Evolutionary conservation across 2,329 filamentous ascomycete species (phyloP).

Genomic region (Fragosphaeria purpurea): DNA sequence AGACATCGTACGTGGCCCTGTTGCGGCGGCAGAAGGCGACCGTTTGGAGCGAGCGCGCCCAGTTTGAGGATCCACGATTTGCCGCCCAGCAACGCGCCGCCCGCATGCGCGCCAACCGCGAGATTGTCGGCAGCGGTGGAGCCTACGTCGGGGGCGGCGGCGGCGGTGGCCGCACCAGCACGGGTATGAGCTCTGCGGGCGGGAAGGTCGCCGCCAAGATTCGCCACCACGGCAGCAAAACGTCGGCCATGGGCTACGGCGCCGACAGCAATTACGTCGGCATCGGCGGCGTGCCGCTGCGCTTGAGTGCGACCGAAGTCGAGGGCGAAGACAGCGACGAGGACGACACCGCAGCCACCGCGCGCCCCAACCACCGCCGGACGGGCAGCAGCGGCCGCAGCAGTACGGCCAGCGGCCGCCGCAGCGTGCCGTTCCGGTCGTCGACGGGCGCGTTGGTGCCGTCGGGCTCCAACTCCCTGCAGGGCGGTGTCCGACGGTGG

Average conservation of each 20-base stretch:
- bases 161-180: conserved; percentile 44
- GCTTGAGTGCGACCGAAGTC: conserved; percentile 90
- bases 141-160: conserved; percentile 33
- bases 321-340: conserved; percentile 79
- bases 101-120: conserved; percentile 74
- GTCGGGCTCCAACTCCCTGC: conserved; percentile 21
- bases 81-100: conserved; percentile 76
- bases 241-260: conserved; percentile 67
- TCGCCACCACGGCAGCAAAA: conserved; percentile 73
- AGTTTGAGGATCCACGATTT: conserved; percentile 80
- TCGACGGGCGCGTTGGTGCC: conserved; percentile 33
- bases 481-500: conserved; percentile 25
- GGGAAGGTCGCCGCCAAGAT: conserved; percentile 74
- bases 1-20: conserved; percentile 85
- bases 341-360: conserved; percentile 39
- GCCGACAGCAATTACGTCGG: conserved; percentile 66
- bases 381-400: conserved; percentile 69
- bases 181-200: conserved; percentile 48
- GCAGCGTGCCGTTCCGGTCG: conserved; percentile 36
- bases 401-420: conserved; percentile 47
- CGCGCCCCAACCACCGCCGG: conserved; percentile 52
- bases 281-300: conserved; percentile 73
- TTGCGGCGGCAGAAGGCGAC: conserved; percentile 95
- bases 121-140: conserved; percentile 58
- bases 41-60: conserved; percentile 93